Base-by-base conservation (phyloP, 2,329 filamentous ascomycete genomes). In the Polychaeton citri region DNA sequence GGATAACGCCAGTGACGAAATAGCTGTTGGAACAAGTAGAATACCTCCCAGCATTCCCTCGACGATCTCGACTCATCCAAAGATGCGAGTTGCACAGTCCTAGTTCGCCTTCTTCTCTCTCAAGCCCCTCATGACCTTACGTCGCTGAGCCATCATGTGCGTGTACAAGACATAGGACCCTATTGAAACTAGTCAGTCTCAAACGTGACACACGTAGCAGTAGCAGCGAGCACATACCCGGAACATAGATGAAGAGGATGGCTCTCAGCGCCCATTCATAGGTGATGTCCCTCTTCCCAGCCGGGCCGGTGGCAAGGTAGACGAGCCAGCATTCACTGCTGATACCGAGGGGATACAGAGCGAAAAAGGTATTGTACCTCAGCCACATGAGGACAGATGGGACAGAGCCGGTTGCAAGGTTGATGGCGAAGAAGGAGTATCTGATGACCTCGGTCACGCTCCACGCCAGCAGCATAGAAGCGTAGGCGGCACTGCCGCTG, bases 341-440 rank as follows among this genome's bases (percentile, higher is more conserved):
- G 53, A 96, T 95, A 30, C 90, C 90, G 40, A 96, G 58, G 1
- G 90, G 90, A 62, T 98, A 98, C 16, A 98, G 72, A 24, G 95
- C 64, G 51, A 84, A 85, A 63, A 98, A 98, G 6, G 83, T 86
- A 59, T 92, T 94, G 62, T 95, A 76, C 38, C 65, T 66, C 7
- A 28, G 24, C 24, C 24, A 28, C 12, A 28, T 15, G 12, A 28
- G 24, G 15, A 10, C 24, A 28, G 24, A 15, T 7, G 24, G 24
- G 4, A 28, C 24, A 15, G 24, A 4, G 12, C 4, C 24, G 3
- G 24, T 3, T 43, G 67, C 63, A 20, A 90, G 71, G 48, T 75
- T 76, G 50, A 86, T 69, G 21, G 82, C 81, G 57, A 96, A 96
- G 69, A 83, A 98, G 33, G 75, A 73, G 70, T 98, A 98, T 37